These are phyloP conservation scores for Aureobasidium pullulans DNA, from an alignment of 2,329 filamentous ascomycete species.

Conservation along the genomic window DNA sequence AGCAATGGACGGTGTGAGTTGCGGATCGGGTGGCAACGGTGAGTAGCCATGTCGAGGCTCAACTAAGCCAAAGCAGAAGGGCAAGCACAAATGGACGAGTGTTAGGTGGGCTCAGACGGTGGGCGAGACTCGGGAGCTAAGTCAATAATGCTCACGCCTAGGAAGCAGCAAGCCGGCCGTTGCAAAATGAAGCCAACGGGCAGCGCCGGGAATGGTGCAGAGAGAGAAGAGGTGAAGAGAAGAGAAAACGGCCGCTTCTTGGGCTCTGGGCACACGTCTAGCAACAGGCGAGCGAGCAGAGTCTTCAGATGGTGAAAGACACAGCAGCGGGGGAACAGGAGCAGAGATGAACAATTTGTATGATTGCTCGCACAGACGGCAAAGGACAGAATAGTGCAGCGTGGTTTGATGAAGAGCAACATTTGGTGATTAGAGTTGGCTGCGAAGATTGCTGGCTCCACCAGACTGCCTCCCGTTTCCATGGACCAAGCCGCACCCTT, in stretches of 20 bases:
- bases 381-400: background rate
- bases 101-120: background rate
- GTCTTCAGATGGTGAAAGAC: background rate
- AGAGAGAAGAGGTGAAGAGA: background rate
- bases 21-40: conserved; percentile 5
- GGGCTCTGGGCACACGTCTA: background rate
- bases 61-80: background rate
- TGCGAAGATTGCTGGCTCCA: conserved; percentile 1
- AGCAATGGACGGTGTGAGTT: background rate
- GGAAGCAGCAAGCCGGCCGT: conserved; percentile 7
- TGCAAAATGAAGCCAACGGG: conserved; percentile 13
- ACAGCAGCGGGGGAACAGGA: background rate
- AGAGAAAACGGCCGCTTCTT: background rate
- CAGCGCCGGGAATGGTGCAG: background rate
- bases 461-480: background rate
- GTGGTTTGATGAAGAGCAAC: conserved; percentile 12
- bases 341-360: background rate
- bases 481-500: background rate
- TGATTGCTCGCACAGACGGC: background rate
- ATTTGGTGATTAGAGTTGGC: conserved; percentile 12
- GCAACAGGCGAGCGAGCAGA: background rate
- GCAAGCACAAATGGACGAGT: background rate
- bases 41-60: conserved; percentile 11
- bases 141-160: conserved; percentile 8
- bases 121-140: conserved; percentile 13